Conservation (phyloP, 2,329 filamentous ascomycete species). For the Fusarium albidum region DNA sequence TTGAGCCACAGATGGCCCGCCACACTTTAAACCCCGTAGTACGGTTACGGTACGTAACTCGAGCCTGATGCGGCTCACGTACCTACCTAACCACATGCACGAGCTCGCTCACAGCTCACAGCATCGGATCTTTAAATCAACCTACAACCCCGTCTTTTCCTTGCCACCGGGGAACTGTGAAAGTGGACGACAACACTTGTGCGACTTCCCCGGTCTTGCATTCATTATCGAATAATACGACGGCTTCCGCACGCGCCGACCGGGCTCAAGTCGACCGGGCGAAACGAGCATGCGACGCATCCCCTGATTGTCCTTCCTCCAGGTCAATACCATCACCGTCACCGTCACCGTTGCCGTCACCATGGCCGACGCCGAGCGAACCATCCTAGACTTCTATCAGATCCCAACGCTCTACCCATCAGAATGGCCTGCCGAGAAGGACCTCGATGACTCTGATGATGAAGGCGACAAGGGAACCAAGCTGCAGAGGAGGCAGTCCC, state of each 20-base stretch:
- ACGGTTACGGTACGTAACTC: no score
- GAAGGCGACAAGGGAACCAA: conserved; percentile 59
- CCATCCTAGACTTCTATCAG: conserved; percentile 89
- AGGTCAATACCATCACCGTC: conserved; percentile 16
- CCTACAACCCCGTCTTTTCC: conserved; percentile 4
- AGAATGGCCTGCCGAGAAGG: conserved; percentile 86
- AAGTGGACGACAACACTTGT: neutral
- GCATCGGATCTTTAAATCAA: conserved; percentile 12
- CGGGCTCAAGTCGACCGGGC: conserved; percentile 9
- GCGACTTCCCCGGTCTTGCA: neutral
- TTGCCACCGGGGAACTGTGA: conserved; percentile 1
- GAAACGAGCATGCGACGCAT: conserved; percentile 28
- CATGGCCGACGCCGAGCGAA: conserved; percentile 77
- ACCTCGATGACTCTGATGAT: conserved; percentile 72
- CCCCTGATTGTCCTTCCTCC: conserved; percentile 25
- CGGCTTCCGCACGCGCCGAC: conserved; percentile 2
- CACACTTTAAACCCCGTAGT: conserved; percentile 10
- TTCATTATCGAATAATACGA: neutral
- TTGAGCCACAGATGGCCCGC: conserved; percentile 5
- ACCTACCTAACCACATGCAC: conserved; percentile 9
- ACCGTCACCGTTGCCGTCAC: conserved; percentile 27
- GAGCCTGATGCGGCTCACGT: neutral
- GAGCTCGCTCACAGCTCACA: conserved; percentile 16
- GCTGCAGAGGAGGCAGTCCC: conserved; percentile 71
- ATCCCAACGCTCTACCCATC: conserved; percentile 79